These are phyloP conservation scores for Lactarius hatsudake DNA, from an alignment of 768 basidiomycete species.

Conservation along the genomic window DNA sequence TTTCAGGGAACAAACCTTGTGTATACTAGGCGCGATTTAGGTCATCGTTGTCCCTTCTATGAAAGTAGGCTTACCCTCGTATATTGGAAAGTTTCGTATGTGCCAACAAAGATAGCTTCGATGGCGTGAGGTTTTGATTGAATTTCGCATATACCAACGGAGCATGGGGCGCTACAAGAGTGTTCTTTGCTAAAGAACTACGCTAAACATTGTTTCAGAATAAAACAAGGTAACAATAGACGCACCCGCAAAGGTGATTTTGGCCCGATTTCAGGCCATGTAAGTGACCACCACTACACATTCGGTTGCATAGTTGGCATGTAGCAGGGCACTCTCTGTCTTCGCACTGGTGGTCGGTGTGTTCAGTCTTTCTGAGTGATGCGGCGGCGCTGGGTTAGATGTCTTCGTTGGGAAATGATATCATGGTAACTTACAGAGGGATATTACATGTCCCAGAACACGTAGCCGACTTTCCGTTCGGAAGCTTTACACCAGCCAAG, in stretches of 20 bases:
- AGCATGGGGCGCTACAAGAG: no score
- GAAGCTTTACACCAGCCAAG: neutral
- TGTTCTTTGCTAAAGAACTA: neutral
- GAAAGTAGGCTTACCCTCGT: no score
- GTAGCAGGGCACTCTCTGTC: conserved; percentile 48
- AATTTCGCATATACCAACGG: conserved; percentile 35
- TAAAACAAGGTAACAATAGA: neutral
- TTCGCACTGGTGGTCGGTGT: conserved; percentile 49
- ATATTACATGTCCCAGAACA: conserved; percentile 5
- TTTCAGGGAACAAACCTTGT: no score
- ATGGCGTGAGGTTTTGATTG: conserved; percentile 36
- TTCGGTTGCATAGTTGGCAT: conserved; percentile 53
- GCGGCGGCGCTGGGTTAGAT: neutral
- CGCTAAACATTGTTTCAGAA: no score
- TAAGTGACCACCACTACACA: conserved; percentile 49
- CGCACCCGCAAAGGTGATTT: conserved; percentile 57
- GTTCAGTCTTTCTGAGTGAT: conserved; percentile 37
- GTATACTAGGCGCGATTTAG: no score
- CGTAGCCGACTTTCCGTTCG: neutral
- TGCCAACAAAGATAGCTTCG: no score
- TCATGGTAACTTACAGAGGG: neutral
- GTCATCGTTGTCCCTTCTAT: no score
- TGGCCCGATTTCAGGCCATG: conserved; percentile 43
- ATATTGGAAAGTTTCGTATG: no score
- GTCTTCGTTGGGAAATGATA: no score